Base-by-base conservation (phyloP, 345 rosid species). In the Punica granatum region DNA sequence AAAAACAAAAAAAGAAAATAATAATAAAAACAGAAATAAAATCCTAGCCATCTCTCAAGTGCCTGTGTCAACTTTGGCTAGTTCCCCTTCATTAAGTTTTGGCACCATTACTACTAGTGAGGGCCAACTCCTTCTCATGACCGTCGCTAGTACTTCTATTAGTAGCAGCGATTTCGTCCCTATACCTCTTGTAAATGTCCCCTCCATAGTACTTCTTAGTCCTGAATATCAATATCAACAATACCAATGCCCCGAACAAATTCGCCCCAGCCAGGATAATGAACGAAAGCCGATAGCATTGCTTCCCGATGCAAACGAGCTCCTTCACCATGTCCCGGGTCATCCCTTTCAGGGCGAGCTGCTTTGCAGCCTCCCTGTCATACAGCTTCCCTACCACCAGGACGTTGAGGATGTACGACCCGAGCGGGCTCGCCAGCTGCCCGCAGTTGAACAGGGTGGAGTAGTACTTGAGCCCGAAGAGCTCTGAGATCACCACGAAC, bases 391-490 rank as follows among this genome's bases (percentile, higher is more conserved):
- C 79, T 7, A 43, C 67, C 12, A 76, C 73, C 67, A 3, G 37
- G 48, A 72, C 73, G 12, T 69, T 76, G 35, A 72, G 60, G 30
- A 72, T 46, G 62, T 68, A 72, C n/a, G 73, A 60, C 15, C 73
- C 79, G 16, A 76, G 34, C 34, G 79, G 79, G 71, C 76, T 69
- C 0, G 77, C 69, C 39, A 60, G 35, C 43, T 58, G 60, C 14
- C 73, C 77, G 28, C 58, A 69, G 35, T 74, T 69, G 70, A 48
- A 74, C 53, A 65, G 51, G 15, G 73, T 74, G 31, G 73, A 58
- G 73, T 74, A 74, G 42, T 65, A 59, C 72, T 37, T 74, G n/a
- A 74, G 58, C 46, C 73, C 77, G 35, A 69, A 74, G 5, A 74
- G 48, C 69, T 74, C 70, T 2, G 73, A 69, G 26, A 74, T 74